Conservation (phyloP, 495 filamentous ascomycete species). For the Penicillium paradoxum region DNA sequence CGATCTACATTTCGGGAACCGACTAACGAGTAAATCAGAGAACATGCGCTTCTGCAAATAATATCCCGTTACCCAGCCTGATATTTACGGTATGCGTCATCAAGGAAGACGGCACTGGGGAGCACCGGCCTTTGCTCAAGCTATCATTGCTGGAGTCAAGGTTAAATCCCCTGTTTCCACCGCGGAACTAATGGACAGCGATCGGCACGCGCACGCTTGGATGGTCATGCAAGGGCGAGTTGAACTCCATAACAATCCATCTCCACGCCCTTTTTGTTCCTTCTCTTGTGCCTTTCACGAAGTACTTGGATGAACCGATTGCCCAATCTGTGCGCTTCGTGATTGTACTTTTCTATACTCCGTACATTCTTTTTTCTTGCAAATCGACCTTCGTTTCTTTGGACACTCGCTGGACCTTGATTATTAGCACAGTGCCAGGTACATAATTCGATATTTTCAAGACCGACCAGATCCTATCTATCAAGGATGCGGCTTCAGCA, state of each 20-base stretch:
- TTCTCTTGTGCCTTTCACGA: not conserved
- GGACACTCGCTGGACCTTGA: constrained; percentile 5
- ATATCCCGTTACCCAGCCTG: not conserved
- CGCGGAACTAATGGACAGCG: not conserved
- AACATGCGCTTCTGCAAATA: not conserved
- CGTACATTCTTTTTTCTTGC: constrained; percentile 1
- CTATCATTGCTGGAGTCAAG: constrained; percentile 9
- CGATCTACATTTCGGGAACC: constrained; percentile 11
- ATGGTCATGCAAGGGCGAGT: constrained; percentile 11
- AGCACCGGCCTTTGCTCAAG: constrained; percentile 1
- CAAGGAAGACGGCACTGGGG: constrained; percentile 11
- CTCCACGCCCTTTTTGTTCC: not conserved
- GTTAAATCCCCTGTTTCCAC: constrained; percentile 5
- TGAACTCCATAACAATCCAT: constrained; percentile 7
- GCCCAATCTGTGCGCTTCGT: not conserved
- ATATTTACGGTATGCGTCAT: constrained; percentile 3
- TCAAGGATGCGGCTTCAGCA: constrained; percentile 20
- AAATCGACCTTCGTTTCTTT: constrained; percentile 1
- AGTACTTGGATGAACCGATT: not conserved
- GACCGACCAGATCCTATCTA: not conserved
- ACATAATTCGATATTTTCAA: constrained; percentile 13
- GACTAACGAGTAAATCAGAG: not conserved
- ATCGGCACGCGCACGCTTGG: constrained; percentile 9
- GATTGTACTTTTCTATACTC: constrained; percentile 8
- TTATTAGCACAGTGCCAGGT: constrained; percentile 4